Evolutionary conservation across 169 alveolate species (phyloP).

Genomic region (Plasmodium berghei): DNA sequence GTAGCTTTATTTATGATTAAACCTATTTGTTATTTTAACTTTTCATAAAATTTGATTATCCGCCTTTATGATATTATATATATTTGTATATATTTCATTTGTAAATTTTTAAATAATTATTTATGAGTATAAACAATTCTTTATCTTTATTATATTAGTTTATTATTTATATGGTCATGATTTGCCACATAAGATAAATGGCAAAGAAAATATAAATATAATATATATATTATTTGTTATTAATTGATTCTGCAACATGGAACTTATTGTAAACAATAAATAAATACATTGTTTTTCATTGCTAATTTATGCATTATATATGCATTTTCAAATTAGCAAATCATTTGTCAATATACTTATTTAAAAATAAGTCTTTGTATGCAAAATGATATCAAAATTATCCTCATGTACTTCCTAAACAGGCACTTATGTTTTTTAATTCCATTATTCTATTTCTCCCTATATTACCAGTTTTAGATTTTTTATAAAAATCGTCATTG

Average conservation of each 20-base stretch:
- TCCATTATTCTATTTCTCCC: constrained; percentile 58
- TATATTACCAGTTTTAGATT: constrained; percentile 35
- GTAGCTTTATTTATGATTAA: no score
- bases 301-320: constrained; percentile 57
- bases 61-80: no score
- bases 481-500: constrained; percentile 40
- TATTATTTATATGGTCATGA: no score
- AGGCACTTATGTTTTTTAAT: constrained; percentile 70
- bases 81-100: no score
- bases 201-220: no score
- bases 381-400: constrained; percentile 24
- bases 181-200: no score
- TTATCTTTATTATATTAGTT: no score
- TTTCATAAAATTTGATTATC: no score
- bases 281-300: constrained; percentile 64
- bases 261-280: constrained; percentile 5
- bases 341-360: constrained; percentile 57
- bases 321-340: constrained; percentile 75
- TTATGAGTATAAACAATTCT: no score
- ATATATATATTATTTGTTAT: no score
- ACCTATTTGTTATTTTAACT: no score
- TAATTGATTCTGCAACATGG: not conserved
- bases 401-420: constrained; percentile 74
- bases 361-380: constrained; percentile 12
- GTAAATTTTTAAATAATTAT: no score